These are phyloP conservation scores for Trichoderma breve DNA, from an alignment of 2,329 filamentous ascomycete species.

Conservation along the genomic window DNA sequence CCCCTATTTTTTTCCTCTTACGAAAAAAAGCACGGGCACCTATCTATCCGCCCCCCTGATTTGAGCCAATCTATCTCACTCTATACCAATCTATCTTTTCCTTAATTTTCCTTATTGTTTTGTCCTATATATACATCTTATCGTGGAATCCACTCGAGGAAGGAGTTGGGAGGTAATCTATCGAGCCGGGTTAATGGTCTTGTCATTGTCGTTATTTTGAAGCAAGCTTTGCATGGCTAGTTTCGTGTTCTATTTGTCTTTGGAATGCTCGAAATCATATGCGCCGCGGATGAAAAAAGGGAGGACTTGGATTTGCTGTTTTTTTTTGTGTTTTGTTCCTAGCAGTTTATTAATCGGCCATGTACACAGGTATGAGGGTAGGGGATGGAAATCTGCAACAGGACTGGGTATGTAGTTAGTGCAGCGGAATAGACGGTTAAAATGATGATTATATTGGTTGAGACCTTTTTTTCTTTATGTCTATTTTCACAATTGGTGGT, in stretches of 20 bases:
- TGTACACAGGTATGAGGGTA: conserved; percentile 5
- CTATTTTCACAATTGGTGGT: neutral
- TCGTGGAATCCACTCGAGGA: neutral
- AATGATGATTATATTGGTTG: conserved; percentile 1
- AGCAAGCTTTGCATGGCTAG: conserved; percentile 3
- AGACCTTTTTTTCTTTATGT: neutral
- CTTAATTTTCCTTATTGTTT: neutral
- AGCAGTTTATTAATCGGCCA: conserved; percentile 11
- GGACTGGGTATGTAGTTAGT: conserved; percentile 12
- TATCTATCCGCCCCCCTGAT: neutral
- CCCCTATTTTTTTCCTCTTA: conserved; percentile 20
- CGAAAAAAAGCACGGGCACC: neutral
- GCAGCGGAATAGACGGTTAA: conserved; percentile 13
- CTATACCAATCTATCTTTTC: neutral
- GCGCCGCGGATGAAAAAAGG: conserved; percentile 1
- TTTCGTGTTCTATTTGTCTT: conserved; percentile 3
- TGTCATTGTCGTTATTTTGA: conserved; percentile 7
- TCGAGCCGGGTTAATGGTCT: conserved; percentile 5
- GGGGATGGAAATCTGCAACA: conserved; percentile 11
- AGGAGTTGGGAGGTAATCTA: conserved; percentile 15
- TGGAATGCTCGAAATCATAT: conserved; percentile 1
- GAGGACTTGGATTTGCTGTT: conserved; percentile 2
- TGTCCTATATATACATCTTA: neutral
- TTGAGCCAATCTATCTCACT: neutral
- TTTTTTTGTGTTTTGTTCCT: conserved; percentile 7